Evolutionary conservation across 23 red algal genomes (phyloP).

Genomic region (Gracilaria gracilis): DNA sequence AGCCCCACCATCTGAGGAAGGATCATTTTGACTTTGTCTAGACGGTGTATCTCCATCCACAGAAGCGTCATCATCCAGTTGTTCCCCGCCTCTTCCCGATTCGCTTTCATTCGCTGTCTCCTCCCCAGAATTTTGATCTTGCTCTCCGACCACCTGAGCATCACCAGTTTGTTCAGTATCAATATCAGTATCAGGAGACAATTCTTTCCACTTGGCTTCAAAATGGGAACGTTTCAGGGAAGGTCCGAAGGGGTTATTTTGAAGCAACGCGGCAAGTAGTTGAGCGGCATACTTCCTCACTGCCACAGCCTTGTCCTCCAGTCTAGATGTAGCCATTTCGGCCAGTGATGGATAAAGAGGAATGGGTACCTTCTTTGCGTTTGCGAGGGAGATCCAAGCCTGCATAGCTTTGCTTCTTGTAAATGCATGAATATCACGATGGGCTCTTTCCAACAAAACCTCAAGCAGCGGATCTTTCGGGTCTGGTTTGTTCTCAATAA

Average conservation of each 20-base stretch:
- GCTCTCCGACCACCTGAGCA: background rate
- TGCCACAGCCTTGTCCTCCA: conserved; percentile 74
- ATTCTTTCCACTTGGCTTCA: conserved; percentile 34
- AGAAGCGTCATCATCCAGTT: background rate
- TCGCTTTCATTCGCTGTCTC: background rate
- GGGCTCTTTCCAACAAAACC: conserved; percentile 69
- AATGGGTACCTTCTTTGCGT: conserved; percentile 57
- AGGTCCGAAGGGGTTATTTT: conserved; percentile 79
- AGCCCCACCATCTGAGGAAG: background rate
- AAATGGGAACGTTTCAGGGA: conserved; percentile 57
- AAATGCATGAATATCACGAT: conserved; percentile 85
- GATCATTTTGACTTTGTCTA: background rate
- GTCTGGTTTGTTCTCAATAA: conserved; percentile 50
- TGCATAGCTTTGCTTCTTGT: conserved; percentile 81
- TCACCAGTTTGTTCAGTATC: conserved; percentile 2
- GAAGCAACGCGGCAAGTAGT: conserved; percentile 55
- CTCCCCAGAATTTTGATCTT: background rate
- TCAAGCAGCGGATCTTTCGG: conserved; percentile 69
- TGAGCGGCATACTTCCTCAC: conserved; percentile 80
- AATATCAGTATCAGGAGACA: background rate
- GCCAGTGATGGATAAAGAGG: conserved; percentile 57
- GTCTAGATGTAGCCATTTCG: conserved; percentile 53
- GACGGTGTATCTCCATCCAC: background rate
- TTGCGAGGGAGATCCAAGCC: conserved; percentile 61
- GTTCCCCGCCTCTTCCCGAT: background rate